Base-by-base conservation (phyloP, 345 rosid species). In the Erucastrum elatum region DNA sequence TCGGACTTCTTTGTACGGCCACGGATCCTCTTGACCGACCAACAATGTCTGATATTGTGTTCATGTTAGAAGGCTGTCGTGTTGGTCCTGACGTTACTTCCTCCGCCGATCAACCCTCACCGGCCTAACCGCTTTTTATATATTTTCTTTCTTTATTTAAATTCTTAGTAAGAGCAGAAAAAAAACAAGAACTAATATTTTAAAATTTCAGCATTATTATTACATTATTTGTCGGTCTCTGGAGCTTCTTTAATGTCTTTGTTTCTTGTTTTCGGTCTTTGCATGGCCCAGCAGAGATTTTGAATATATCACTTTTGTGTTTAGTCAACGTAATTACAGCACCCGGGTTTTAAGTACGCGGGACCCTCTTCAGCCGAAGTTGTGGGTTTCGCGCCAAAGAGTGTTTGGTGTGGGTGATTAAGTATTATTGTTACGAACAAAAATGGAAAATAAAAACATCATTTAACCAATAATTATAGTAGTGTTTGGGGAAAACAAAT, bases 31-130 rank as follows among this genome's bases (percentile, higher is more conserved):
- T 86, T 4, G 98, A 91, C 77, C 85, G 99, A 74, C 99, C 99
- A 41, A 75, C 88, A 62, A 89, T 93, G 92, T 74, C 93, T 2
- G 99, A 95, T 16, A 82, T 95, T 53, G 99, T 93, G 29, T 95
- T 93, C 90, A 95, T 95, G 99, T 96, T 93, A 7, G 98, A 95
- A 88, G 98, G 99, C 13, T 95, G 99, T 71, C 90, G 99, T 71
- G 96, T 84, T 17, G 99, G 94, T 7, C 96, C 93, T 12, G 96
- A 91, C 65, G 86, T 88, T 65, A 91, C 94, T 0, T 93, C 97
- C 12, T 90, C 95, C 3, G 92, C 97, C 17, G 97, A 94, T 62
- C 94, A 84, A 29, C 97, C 91, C 8, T 92, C 97, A 30, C 98
- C 98, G 25, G 92, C 90, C 7, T 87, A 77, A 83, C 68, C 72